A percentile compares a stretch with the other conserved stretches of the same genome.
phyloP scores from a whole-genome alignment of 148 eudicot species.

The Polygonum aviculare region DNA sequence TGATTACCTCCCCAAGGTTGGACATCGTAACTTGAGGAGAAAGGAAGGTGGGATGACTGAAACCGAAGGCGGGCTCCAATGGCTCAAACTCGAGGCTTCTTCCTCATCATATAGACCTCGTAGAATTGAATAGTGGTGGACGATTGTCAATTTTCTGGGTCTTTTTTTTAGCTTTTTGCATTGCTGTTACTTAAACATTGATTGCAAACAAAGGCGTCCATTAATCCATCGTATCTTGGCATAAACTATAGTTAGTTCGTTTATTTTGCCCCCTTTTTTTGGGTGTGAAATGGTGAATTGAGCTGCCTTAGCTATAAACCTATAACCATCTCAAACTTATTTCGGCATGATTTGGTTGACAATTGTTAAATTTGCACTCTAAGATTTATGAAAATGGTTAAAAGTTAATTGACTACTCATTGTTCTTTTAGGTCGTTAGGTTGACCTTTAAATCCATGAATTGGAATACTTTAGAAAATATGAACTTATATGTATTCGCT shows the following conservation, averaged over 20 bases:
- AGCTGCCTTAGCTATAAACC: background rate
- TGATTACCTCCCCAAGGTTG: constrained; percentile 1
- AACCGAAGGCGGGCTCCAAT: background rate
- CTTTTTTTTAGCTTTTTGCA: constrained; percentile 2
- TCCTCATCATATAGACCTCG: background rate
- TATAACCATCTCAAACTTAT: background rate
- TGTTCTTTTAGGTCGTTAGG: too few relatives aligned
- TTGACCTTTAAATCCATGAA: too few relatives aligned
- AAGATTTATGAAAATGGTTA: too few relatives aligned
- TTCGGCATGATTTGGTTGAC: background rate
- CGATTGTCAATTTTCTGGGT: background rate
- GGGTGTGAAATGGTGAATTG: background rate
- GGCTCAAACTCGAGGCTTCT: background rate
- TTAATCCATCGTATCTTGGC: background rate
- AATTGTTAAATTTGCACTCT: background rate
- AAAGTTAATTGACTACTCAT: too few relatives aligned
- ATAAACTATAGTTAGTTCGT: background rate
- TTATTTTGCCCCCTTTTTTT: background rate
- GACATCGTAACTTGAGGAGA: constrained; percentile 7
- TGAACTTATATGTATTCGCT: too few relatives aligned
- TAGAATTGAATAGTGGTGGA: background rate
- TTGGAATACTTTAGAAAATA: too few relatives aligned
- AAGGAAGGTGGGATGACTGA: constrained; percentile 3
- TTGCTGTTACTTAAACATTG: background rate
- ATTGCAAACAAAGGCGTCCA: background rate